phyloP scores from a whole-genome alignment of 495 filamentous ascomycete species.

The Xylaria bambusicola region DNA sequence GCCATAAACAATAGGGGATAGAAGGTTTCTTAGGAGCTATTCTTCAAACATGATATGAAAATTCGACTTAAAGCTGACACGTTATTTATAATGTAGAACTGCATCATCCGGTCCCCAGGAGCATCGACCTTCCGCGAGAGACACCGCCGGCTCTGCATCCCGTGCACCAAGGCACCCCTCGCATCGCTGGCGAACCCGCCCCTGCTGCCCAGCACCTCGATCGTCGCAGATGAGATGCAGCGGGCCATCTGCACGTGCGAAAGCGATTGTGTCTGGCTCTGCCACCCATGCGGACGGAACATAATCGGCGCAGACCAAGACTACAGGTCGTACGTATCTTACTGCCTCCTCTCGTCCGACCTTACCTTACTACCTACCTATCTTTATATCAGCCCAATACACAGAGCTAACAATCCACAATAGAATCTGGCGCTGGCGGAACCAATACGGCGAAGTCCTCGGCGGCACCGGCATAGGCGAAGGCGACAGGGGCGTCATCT shows the following conservation, averaged over 20 bases:
- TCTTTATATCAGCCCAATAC: no score
- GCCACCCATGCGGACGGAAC: constrained; percentile 71
- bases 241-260: constrained; percentile 69
- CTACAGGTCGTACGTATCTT: constrained; percentile 56
- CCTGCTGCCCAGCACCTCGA: constrained; percentile 27
- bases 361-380: no score
- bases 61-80: no score
- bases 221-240: constrained; percentile 48
- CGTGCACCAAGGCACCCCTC: constrained; percentile 69
- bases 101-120: constrained; percentile 74
- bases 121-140: constrained; percentile 62
- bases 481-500: constrained; percentile 82
- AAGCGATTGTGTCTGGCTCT: constrained; percentile 70
- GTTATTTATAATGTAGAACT: constrained; percentile 65
- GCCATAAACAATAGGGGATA: no score
- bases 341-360: neutral
- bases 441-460: constrained; percentile 75
- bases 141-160: constrained; percentile 74
- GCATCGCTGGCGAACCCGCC: constrained; percentile 41
- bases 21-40: no score
- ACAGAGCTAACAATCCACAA: neutral
- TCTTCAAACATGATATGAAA: no score
- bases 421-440: constrained; percentile 86
- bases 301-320: constrained; percentile 69
- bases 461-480: constrained; percentile 87